Percentiles rank a stretch among this genome's conserved stretches.
phyloP scores from a whole-genome alignment of 1,284 basidiomycete species.

The Cryptococcus sp. region DNA sequence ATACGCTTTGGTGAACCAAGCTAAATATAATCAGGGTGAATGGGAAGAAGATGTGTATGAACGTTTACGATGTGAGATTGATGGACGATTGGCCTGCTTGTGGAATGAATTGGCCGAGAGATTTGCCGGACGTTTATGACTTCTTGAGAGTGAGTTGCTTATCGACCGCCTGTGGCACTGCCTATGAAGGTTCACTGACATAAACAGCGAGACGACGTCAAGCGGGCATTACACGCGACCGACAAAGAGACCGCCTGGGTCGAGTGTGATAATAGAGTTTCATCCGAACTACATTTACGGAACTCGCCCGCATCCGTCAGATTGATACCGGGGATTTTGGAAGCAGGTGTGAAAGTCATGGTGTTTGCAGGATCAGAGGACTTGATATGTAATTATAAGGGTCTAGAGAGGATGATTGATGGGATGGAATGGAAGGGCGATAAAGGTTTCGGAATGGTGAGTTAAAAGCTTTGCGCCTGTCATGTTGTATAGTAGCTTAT shows the following conservation, averaged over 20 bases:
- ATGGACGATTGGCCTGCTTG: conserved; percentile 82
- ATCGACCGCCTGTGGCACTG: neutral
- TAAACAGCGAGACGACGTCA: conserved; percentile 69
- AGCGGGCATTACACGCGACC: conserved; percentile 73
- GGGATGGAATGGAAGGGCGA: conserved; percentile 77
- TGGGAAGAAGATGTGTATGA: conserved; percentile 73
- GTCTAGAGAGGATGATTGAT: conserved; percentile 79
- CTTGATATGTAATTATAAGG: conserved; percentile 91
- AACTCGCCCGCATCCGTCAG: conserved; percentile 67
- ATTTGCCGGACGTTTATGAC: conserved; percentile 67
- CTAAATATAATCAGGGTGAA: conserved; percentile 56
- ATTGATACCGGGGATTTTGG: conserved; percentile 71
- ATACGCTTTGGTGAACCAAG: neutral
- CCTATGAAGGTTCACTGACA: neutral
- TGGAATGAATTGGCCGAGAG: conserved; percentile 98
- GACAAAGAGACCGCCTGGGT: conserved; percentile 77
- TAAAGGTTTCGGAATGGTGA: conserved; percentile 70
- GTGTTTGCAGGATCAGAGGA: conserved; percentile 95
- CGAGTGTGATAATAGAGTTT: conserved; percentile 75
- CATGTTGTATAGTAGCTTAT: neutral
- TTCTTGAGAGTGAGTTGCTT: conserved; percentile 67
- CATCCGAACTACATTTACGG: conserved; percentile 58
- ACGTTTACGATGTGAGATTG: conserved; percentile 90
- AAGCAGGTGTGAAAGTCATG: conserved; percentile 71
- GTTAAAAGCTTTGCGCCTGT: conserved; percentile 45